Evolutionary conservation across 1,284 basidiomycete genomes (phyloP).

Genomic region (Cutaneotrichosporon sp.): DNA sequence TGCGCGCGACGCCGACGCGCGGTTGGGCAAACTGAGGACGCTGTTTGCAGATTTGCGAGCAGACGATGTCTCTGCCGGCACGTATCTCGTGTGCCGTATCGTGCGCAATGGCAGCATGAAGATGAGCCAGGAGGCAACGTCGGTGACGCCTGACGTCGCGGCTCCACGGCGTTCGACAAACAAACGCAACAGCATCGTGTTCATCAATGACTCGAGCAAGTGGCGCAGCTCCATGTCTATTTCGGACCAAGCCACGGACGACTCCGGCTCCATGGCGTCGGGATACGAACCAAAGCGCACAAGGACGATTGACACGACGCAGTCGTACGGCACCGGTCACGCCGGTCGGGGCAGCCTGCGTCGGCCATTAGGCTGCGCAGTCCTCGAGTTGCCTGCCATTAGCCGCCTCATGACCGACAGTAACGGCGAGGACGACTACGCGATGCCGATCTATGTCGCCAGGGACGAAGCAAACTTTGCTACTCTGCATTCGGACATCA

Average conservation of each 20-base stretch:
- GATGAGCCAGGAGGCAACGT: slow-evolving; percentile 57
- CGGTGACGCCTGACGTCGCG: slow-evolving; percentile 22
- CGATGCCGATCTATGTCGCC: slow-evolving; percentile 84
- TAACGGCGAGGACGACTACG: slow-evolving; percentile 59
- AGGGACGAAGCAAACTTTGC: slow-evolving; percentile 80
- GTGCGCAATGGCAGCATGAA: slow-evolving; percentile 83
- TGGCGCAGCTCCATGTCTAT: slow-evolving; percentile 24
- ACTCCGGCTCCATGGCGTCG: slow-evolving; percentile 42
- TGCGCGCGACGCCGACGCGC: slow-evolving; percentile 59
- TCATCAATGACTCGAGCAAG: slow-evolving; percentile 7
- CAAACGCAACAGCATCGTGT: slow-evolving; percentile 12
- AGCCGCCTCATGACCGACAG: slow-evolving; percentile 49
- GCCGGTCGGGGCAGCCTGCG: slow-evolving; percentile 54
- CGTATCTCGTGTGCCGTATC: slow-evolving; percentile 84
- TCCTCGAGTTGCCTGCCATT: slow-evolving; percentile 76
- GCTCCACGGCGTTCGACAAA: not conserved
- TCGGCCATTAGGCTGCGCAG: slow-evolving; percentile 88
- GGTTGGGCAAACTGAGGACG: slow-evolving; percentile 61
- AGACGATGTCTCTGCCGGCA: slow-evolving; percentile 74
- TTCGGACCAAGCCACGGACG: slow-evolving; percentile 35
- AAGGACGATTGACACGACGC: slow-evolving; percentile 26
- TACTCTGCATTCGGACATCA: slow-evolving; percentile 91
- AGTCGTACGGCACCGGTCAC: slow-evolving; percentile 7
- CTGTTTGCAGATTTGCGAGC: slow-evolving; percentile 83
- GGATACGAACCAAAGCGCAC: slow-evolving; percentile 33